These are phyloP conservation scores for Didymella sp. DNA, from an alignment of 2,329 filamentous ascomycete genomes.

Conservation along the genomic window DNA sequence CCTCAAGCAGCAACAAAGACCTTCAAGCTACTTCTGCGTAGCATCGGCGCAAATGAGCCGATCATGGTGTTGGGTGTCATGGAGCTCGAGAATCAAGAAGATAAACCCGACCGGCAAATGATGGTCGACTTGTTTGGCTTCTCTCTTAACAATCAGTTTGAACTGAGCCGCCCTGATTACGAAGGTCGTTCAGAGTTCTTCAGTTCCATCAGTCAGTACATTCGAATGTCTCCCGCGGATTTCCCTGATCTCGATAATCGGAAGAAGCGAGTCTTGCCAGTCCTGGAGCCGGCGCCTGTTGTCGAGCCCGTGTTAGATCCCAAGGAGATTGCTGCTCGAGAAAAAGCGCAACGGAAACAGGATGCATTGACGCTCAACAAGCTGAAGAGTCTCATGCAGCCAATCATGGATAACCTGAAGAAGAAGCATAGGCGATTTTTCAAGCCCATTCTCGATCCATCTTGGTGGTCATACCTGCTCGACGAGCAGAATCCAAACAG, in stretches of 20 bases:
- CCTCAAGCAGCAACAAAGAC: conserved; percentile 74
- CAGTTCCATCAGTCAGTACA: conserved; percentile 72
- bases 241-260: conserved; percentile 88
- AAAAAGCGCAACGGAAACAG: conserved; percentile 78
- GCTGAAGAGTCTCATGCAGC: conserved; percentile 87
- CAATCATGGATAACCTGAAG: conserved; percentile 97
- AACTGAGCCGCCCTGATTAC: conserved; percentile 70
- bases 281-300: conserved; percentile 75
- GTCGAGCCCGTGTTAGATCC: conserved; percentile 58
- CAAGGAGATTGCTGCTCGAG: conserved; percentile 74
- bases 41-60: conserved; percentile 87
- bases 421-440: conserved; percentile 88
- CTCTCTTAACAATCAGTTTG: conserved; percentile 77
- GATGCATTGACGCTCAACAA: conserved; percentile 86
- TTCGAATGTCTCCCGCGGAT: conserved; percentile 79
- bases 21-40: conserved; percentile 81
- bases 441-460: conserved; percentile 74
- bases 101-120: conserved; percentile 64
- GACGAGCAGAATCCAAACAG: conserved; percentile 78
- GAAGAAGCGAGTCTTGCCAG: conserved; percentile 83
- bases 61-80: conserved; percentile 87
- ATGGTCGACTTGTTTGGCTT: conserved; percentile 84
- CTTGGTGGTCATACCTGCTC: conserved; percentile 79
- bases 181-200: conserved; percentile 83
- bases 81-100: conserved; percentile 69